Evolutionary conservation across 2,329 filamentous ascomycete genomes (phyloP), one percentile per base, ranked within the genome.

Genomic region (Trichoderma koningii): DNA sequence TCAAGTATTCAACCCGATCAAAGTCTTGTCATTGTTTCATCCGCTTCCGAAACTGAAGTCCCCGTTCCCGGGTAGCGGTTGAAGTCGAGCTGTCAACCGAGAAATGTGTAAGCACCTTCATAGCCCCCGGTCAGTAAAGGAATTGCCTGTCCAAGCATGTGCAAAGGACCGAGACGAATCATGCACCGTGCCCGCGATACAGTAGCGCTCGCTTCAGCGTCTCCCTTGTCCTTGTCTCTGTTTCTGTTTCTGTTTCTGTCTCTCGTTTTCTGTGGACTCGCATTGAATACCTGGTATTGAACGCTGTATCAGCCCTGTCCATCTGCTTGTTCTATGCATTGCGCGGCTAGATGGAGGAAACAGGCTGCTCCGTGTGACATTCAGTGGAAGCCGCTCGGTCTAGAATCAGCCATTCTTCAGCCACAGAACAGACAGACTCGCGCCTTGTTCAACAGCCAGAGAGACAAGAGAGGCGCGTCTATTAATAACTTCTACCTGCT

Each of bases 81-180:
- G 2, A 38, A 14, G 34, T 3, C 12, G 30, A 30, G 30, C 9
- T 30, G 30, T 30, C 30, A 30, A 30, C 7, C 30, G 21, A 23
- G 21, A 23, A 9, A 9, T 30, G 30, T 30, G 9, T 9, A 7
- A 9, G 30, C 59, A 62, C 53, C 53, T 62, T 48, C 10, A 5
- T 38, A 30, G 30, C 59, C 59, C 34, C 59, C 23, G 53, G 59
- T 62, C 59, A 38, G 48, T 53, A 28, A 7, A 5, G 28, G 28
- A 62, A 62, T 62, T 62, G 59, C 59, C 51, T 47, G 50, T 38
- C 23, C 51, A 50, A 50, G 19, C 42, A 63, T 48, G 21, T 63
- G 7, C 5, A 38, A 38, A 14, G 10, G 3, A 56, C 61, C 61
- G 61, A 63, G 61, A 63, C 61, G 52, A 56, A 50, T 63, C 61